These are phyloP conservation scores for Pichia scutulata DNA, from an alignment of 805 yeast genomes.

Conservation along the genomic window DNA sequence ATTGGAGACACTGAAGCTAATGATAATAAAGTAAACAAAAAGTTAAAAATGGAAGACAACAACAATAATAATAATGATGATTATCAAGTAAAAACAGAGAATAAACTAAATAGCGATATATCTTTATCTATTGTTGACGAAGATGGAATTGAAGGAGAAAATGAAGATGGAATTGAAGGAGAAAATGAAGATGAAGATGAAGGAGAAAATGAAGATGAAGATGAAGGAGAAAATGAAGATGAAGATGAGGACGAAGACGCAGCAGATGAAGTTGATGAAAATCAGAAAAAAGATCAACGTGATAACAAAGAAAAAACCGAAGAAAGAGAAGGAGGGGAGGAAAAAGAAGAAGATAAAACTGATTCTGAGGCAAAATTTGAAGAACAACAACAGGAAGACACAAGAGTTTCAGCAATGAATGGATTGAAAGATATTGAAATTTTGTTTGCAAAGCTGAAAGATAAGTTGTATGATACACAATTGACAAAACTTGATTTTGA, in stretches of 20 bases:
- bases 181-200: conserved; percentile 1
- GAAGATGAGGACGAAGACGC: conserved; percentile 19
- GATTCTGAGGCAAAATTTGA: conserved; percentile 22
- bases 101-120: conserved; percentile 8
- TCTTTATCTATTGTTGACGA: conserved; percentile 2
- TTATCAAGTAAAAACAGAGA: conserved; percentile 16
- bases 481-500: conserved; percentile 71
- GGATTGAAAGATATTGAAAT: conserved; percentile 75
- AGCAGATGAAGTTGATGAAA: conserved; percentile 14
- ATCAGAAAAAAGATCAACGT: conserved; percentile 10
- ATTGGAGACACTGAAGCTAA: neutral
- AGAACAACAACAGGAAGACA: conserved; percentile 28
- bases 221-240: conserved; percentile 10
- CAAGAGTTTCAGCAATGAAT: conserved; percentile 56
- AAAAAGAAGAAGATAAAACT: conserved; percentile 21
- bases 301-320: conserved; percentile 1
- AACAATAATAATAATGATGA: neutral
- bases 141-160: conserved; percentile 10
- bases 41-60: neutral
- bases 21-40: neutral
- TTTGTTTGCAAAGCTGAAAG: conserved; percentile 80
- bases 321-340: conserved; percentile 15
- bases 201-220: conserved; percentile 13
- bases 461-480: conserved; percentile 77
- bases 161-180: conserved; percentile 1